Evolutionary conservation across 2,329 filamentous ascomycete genomes (phyloP).

Genomic region (Fusarium nodosum): DNA sequence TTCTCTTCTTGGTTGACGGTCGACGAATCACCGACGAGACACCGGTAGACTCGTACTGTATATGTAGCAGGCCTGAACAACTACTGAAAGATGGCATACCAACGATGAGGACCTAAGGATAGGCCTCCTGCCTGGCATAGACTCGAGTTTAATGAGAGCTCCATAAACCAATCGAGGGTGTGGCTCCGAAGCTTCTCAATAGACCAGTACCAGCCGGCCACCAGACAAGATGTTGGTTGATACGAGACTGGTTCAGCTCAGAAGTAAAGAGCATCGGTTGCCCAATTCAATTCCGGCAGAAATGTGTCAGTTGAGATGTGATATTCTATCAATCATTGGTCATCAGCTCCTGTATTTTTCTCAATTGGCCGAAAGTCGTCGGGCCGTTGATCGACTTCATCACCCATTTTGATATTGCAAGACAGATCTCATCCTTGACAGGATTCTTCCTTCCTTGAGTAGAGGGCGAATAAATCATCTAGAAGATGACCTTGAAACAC

Average conservation of each 20-base stretch:
- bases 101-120: background rate
- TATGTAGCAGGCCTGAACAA: background rate
- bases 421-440: background rate
- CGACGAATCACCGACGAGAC: background rate
- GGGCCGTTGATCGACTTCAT: background rate
- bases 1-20: background rate
- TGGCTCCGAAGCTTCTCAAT: slow-evolving; percentile 23
- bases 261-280: slow-evolving; percentile 9
- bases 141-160: background rate
- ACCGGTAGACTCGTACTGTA: background rate
- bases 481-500: background rate
- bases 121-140: too few species aligned
- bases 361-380: background rate
- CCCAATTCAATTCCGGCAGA: slow-evolving; percentile 6
- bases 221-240: slow-evolving; percentile 18
- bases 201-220: slow-evolving; percentile 8
- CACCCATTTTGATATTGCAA: background rate
- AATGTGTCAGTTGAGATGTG: slow-evolving; percentile 14
- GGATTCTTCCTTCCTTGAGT: background rate
- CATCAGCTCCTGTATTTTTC: background rate
- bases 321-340: slow-evolving; percentile 3
- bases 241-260: slow-evolving; percentile 4
- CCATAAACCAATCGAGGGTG: background rate
- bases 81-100: background rate
- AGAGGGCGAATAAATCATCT: background rate